Evolutionary conservation across 257 asterid species (phyloP).

Genomic region (Lycium barbarum): DNA sequence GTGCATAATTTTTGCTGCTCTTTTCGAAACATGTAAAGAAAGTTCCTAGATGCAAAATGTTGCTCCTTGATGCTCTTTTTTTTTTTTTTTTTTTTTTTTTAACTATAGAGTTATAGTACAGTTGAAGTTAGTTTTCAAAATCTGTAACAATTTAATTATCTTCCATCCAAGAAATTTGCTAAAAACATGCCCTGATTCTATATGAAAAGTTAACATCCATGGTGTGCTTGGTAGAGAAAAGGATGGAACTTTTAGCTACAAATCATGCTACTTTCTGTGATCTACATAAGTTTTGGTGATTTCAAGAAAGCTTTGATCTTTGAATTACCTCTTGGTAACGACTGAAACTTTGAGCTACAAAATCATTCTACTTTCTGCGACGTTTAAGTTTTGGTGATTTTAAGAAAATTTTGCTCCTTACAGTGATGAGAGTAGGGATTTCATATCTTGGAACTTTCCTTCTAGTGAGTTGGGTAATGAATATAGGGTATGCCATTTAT

Average conservation of each 20-base stretch:
- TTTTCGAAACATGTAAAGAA: background rate
- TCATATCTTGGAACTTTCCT: background rate
- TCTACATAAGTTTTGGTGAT: too few species aligned
- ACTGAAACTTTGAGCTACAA: too few species aligned
- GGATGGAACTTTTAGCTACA: too few species aligned
- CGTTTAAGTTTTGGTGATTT: background rate
- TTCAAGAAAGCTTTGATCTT: background rate
- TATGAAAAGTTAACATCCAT: background rate
- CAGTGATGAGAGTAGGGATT: background rate
- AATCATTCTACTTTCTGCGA: background rate
- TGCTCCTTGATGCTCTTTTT: background rate
- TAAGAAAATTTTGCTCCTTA: background rate
- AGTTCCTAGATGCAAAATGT: background rate
- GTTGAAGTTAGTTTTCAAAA: background rate
- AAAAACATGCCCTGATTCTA: too few species aligned
- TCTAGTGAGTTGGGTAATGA: background rate
- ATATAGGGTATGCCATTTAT: background rate
- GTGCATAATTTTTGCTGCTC: background rate
- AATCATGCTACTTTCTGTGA: too few species aligned
- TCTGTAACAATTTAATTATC: background rate
- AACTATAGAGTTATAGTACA: background rate
- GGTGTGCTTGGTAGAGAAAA: background rate
- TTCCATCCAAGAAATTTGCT: background rate
- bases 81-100: background rate
- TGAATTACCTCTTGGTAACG: too few species aligned